phyloP scores from a whole-genome alignment of 257 asterid species.

The Nicotiana paniculata region DNA sequence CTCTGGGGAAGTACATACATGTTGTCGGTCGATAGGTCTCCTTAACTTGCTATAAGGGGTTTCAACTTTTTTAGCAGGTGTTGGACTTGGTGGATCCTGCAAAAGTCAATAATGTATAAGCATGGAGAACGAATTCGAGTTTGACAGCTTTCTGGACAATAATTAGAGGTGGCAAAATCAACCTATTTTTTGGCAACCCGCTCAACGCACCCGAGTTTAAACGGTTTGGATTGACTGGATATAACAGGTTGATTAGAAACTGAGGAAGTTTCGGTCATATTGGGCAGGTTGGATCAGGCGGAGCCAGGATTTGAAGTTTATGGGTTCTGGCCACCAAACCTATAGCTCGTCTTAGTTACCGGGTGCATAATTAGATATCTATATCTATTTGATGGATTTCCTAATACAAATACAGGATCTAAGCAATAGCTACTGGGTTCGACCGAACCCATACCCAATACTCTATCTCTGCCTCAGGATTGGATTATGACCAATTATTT shows the following conservation, averaged over 20 bases:
- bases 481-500: background rate
- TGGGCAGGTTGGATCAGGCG: no score
- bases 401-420: no score
- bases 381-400: no score
- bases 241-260: background rate
- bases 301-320: no score
- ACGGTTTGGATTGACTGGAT: background rate
- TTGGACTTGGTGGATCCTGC: slow-evolving; percentile 51
- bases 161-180: background rate
- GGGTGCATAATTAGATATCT: no score
- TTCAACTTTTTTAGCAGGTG: slow-evolving; percentile 51
- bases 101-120: slow-evolving; percentile 12
- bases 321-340: no score
- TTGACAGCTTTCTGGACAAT: slow-evolving; percentile 6
- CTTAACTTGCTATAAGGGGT: slow-evolving; percentile 75
- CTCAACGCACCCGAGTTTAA: background rate
- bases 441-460: no score
- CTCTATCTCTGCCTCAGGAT: no score
- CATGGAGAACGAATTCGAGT: background rate
- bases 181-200: background rate
- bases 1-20: slow-evolving; percentile 38
- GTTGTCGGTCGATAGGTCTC: slow-evolving; percentile 76
- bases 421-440: no score
- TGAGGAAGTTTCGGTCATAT: background rate
- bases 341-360: no score